phyloP scores from a whole-genome alignment of 345 rosid species.

The Citrus australasica region DNA sequence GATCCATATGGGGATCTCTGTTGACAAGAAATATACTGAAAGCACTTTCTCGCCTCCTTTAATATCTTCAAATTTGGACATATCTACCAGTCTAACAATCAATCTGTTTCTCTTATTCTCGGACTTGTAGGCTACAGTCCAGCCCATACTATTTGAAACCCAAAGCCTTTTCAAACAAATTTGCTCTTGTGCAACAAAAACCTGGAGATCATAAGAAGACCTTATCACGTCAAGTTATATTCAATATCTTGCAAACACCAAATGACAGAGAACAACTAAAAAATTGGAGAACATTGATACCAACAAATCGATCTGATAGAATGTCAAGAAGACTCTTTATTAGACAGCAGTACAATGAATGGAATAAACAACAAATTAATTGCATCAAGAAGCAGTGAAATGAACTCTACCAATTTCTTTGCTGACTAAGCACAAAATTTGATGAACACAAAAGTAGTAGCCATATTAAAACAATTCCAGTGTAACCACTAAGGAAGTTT shows the following conservation, averaged over 20 bases:
- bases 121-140: constrained; percentile 69
- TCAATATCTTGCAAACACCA: not conserved
- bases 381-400: not conserved
- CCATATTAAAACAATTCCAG: not conserved
- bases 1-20: constrained; percentile 75
- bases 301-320: not conserved
- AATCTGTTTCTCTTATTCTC: constrained; percentile 64
- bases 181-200: constrained; percentile 88
- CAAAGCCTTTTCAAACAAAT: constrained; percentile 72
- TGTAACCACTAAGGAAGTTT: not conserved
- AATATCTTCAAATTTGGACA: constrained; percentile 38
- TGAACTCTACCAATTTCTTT: not conserved
- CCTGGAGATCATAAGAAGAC: constrained; percentile 30
- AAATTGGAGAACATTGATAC: not conserved
- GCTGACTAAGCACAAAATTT: not conserved
- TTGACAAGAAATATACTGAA: constrained; percentile 69
- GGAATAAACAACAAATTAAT: not conserved
- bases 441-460: not conserved
- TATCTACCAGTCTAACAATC: constrained; percentile 50
- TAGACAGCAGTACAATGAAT: not conserved
- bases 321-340: not conserved
- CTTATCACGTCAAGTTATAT: not conserved
- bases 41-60: constrained; percentile 67
- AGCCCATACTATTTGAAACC: constrained; percentile 55
- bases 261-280: not conserved